These are phyloP conservation scores for Verbascum thapsus DNA, from an alignment of 257 asterid species.

Conservation along the genomic window DNA sequence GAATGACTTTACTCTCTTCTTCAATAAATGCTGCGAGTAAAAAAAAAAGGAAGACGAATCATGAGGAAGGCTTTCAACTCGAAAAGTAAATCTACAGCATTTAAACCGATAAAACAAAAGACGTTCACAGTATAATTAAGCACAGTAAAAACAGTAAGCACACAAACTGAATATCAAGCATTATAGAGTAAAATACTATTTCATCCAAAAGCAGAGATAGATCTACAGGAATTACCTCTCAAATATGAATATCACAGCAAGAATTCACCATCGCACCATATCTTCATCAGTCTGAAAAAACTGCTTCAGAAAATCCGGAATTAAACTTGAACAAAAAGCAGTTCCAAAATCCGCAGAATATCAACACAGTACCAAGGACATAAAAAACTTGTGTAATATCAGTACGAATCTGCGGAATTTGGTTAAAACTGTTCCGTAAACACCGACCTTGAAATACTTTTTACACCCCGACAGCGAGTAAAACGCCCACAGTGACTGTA, in stretches of 20 bases:
- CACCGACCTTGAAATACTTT: background rate
- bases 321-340: no score
- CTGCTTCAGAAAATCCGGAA: slow-evolving; percentile 8
- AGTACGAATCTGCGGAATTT: background rate
- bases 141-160: background rate
- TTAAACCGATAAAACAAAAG: background rate
- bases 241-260: slow-evolving; percentile 19
- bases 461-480: background rate
- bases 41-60: slow-evolving; percentile 16
- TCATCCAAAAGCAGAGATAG: slow-evolving; percentile 29
- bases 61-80: background rate
- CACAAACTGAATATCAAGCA: background rate
- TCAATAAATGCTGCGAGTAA: slow-evolving; percentile 37
- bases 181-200: background rate
- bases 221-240: slow-evolving; percentile 33
- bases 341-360: slow-evolving; percentile 12
- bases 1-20: background rate
- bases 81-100: slow-evolving; percentile 18
- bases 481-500: background rate
- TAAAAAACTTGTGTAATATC: background rate
- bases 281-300: slow-evolving; percentile 10
- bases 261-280: slow-evolving; percentile 17
- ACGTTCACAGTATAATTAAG: background rate
- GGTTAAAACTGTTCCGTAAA: background rate
- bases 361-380: background rate